These are phyloP conservation scores for Sextonia rubra DNA, from an alignment of 164 flowering plant species.

Conservation along the genomic window DNA sequence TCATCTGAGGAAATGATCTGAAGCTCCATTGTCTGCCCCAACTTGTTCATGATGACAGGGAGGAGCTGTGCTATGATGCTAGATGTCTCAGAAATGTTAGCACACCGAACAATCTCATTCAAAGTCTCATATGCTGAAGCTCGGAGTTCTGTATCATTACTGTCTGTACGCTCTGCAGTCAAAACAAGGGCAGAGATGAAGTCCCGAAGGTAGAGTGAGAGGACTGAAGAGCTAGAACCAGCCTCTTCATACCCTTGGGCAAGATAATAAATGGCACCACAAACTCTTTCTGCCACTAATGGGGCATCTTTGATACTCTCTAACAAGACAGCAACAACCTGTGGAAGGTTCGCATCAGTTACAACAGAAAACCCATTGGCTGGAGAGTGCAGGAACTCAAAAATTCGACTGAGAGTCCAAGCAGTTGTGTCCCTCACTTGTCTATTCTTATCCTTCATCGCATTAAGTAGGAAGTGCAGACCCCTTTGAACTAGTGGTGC, in stretches of 20 bases:
- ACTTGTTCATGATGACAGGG: constrained; percentile 60
- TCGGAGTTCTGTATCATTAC: constrained; percentile 60
- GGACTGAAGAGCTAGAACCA: constrained; percentile 37
- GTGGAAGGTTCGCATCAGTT: constrained; percentile 43
- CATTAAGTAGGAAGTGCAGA: constrained; percentile 57
- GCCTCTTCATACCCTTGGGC: constrained; percentile 74
- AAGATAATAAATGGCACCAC: constrained; percentile 83
- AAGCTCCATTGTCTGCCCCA: constrained; percentile 55
- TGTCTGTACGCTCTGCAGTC: constrained; percentile 59
- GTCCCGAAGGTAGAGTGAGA: constrained; percentile 49
- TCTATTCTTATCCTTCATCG: constrained; percentile 59
- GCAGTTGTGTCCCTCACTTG: constrained; percentile 86
- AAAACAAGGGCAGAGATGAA: constrained; percentile 46
- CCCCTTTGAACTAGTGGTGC: constrained; percentile 61
- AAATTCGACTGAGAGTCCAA: constrained; percentile 75
- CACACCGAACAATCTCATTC: constrained; percentile 72
- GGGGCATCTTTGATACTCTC: constrained; percentile 65
- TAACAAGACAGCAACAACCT: constrained; percentile 48
- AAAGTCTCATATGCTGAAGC: constrained; percentile 74
- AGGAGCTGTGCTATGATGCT: constrained; percentile 52
- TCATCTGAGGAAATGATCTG: constrained; percentile 66
- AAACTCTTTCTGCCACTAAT: constrained; percentile 73
- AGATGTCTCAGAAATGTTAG: constrained; percentile 49
- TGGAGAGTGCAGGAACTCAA: constrained; percentile 66
- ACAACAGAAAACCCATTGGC: constrained; percentile 55